phyloP scores from a whole-genome alignment of 768 basidiomycete species.

The Hygrophorus russula region DNA sequence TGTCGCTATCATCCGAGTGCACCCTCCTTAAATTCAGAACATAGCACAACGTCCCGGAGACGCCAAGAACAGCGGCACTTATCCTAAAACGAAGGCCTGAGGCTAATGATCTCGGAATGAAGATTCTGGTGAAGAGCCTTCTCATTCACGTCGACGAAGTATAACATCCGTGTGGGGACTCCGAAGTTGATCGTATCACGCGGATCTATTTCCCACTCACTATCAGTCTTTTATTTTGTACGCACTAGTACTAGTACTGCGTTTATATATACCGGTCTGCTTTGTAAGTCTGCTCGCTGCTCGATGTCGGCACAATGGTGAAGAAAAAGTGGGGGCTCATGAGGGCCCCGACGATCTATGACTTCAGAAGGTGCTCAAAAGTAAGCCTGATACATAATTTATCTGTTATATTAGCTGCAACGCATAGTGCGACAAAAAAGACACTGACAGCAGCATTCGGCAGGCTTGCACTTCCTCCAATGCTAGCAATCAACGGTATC shows the following conservation, averaged over 20 bases:
- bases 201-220: too few relatives aligned
- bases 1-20: background rate
- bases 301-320: background rate
- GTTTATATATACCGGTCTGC: too few relatives aligned
- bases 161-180: too few relatives aligned
- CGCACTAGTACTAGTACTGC: too few relatives aligned
- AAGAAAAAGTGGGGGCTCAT: background rate
- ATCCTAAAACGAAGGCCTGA: background rate
- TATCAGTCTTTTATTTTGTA: too few relatives aligned
- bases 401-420: background rate
- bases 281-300: conserved; percentile 1
- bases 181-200: too few relatives aligned
- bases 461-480: conserved; percentile 60
- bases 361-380: background rate
- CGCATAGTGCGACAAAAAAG: too few relatives aligned
- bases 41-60: background rate
- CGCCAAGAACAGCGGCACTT: background rate
- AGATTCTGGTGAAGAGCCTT: background rate
- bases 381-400: background rate
- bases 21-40: background rate
- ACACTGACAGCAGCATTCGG: conserved; percentile 56
- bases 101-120: background rate
- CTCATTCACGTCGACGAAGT: too few relatives aligned
- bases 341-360: too few relatives aligned
- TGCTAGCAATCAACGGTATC: conserved; percentile 21